Percentiles rank a stretch among this genome's conserved stretches.
phyloP scores from a whole-genome alignment of 2,329 filamentous ascomycete species.

The Proliferodiscus dingleyae region DNA sequence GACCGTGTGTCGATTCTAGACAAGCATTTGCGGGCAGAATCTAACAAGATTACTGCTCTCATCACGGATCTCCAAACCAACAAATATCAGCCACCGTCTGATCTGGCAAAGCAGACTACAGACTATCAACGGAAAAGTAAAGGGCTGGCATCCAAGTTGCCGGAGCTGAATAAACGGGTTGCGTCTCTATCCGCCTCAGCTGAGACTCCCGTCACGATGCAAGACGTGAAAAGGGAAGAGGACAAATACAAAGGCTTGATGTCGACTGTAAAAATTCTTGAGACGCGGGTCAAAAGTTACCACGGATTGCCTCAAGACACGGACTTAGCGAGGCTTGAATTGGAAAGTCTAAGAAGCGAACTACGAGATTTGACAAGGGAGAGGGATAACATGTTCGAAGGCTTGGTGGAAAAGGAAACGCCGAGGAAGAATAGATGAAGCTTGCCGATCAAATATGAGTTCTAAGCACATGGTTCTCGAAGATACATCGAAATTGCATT shows the following conservation, averaged over 20 bases:
- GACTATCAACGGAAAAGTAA: slow-evolving; percentile 70
- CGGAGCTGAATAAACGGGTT: slow-evolving; percentile 58
- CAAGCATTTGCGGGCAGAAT: slow-evolving; percentile 49
- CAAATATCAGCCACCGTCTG: slow-evolving; percentile 49
- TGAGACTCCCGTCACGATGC: slow-evolving; percentile 40
- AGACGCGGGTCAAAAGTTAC: slow-evolving; percentile 60
- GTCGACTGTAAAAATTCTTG: slow-evolving; percentile 53
- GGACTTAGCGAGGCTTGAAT: slow-evolving; percentile 61
- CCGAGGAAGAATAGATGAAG: slow-evolving; percentile 38
- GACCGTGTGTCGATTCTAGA: slow-evolving; percentile 53
- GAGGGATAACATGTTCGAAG: slow-evolving; percentile 72
- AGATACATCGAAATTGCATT: slow-evolving; percentile 17
- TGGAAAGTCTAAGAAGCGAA: slow-evolving; percentile 62
- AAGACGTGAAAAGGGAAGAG: slow-evolving; percentile 55
- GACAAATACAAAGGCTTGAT: slow-evolving; percentile 53
- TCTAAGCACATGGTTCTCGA: slow-evolving; percentile 1
- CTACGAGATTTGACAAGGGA: slow-evolving; percentile 55
- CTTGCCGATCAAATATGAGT: slow-evolving; percentile 10
- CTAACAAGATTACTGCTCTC: slow-evolving; percentile 36
- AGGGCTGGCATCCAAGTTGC: slow-evolving; percentile 58
- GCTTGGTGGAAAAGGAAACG: slow-evolving; percentile 58
- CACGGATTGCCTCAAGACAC: slow-evolving; percentile 68
- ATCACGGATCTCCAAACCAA: slow-evolving; percentile 40
- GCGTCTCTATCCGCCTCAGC: slow-evolving; percentile 32
- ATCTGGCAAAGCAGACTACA: slow-evolving; percentile 65